phyloP scores from a whole-genome alignment of 345 rosid genomes.

The Salix dunnii region DNA sequence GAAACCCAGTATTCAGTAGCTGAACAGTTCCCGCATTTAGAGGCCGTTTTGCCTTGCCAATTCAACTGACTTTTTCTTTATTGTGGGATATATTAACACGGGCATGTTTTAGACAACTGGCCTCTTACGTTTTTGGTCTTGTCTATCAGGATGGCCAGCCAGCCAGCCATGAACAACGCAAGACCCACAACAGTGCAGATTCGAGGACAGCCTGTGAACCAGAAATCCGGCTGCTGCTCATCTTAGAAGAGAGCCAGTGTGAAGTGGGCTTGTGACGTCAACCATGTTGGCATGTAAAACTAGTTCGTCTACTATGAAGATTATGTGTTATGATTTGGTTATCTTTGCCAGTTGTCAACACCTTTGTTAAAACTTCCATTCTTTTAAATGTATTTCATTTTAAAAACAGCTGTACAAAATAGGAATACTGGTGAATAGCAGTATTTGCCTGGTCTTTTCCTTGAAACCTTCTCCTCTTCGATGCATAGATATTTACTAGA shows the following conservation, averaged over 20 bases:
- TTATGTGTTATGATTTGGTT: slow-evolving; percentile 28
- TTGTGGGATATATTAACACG: background rate
- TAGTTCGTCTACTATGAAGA: slow-evolving; percentile 27
- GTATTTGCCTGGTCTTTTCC: slow-evolving; percentile 19
- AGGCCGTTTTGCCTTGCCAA: background rate
- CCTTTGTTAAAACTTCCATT: slow-evolving; percentile 33
- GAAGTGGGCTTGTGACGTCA: slow-evolving; percentile 8
- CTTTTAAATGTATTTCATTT: slow-evolving; percentile 51
- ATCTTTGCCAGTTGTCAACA: slow-evolving; percentile 17
- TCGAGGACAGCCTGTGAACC: slow-evolving; percentile 65
- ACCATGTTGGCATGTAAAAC: slow-evolving; percentile 47
- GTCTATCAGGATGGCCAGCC: slow-evolving; percentile 66
- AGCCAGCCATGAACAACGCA: slow-evolving; percentile 60
- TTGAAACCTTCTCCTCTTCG: background rate
- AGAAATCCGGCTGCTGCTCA: slow-evolving; percentile 72
- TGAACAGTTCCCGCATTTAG: background rate
- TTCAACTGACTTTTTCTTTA: background rate
- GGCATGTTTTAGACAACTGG: background rate
- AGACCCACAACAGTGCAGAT: slow-evolving; percentile 68
- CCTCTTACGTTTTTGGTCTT: background rate
- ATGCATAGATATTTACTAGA: too few relatives aligned
- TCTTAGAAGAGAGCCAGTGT: slow-evolving; percentile 26
- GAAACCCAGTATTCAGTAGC: background rate
- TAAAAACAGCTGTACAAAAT: slow-evolving; percentile 49
- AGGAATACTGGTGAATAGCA: slow-evolving; percentile 36